These are phyloP conservation scores for Psilocybe tampanensis DNA, from an alignment of 768 basidiomycete genomes.

Conservation along the genomic window DNA sequence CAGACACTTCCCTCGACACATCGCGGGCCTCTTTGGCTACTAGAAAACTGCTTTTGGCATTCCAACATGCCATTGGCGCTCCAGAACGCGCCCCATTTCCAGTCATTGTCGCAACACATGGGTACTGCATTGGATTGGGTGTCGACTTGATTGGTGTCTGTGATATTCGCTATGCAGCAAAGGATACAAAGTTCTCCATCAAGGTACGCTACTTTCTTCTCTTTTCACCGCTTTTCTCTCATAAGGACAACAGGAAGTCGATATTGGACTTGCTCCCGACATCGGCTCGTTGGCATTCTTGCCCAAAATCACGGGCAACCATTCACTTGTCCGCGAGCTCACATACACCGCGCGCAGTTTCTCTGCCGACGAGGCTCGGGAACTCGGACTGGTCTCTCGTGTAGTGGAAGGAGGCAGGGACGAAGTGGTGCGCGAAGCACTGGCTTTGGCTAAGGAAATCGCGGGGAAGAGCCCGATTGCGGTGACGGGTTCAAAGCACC, in stretches of 20 bases:
- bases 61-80: conserved; percentile 73
- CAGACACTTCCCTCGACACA: conserved; percentile 39
- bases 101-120: conserved; percentile 83
- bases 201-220: conserved; percentile 56
- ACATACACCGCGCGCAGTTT: conserved; percentile 79
- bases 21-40: conserved; percentile 54
- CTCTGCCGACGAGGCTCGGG: conserved; percentile 62
- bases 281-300: conserved; percentile 84
- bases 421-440: conserved; percentile 66
- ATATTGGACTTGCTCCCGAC: conserved; percentile 86
- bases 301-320: conserved; percentile 77
- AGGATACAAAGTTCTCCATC: conserved; percentile 66
- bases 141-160: conserved; percentile 76
- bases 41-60: conserved; percentile 49
- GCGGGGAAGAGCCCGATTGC: conserved; percentile 83
- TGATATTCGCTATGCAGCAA: conserved; percentile 77
- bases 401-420: conserved; percentile 67
- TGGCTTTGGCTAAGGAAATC: conserved; percentile 67
- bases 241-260: conserved; percentile 64
- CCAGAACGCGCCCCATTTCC: conserved; percentile 74
- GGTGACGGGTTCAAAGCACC: conserved; percentile 72
- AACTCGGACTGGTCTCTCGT: conserved; percentile 73
- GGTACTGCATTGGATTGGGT: conserved; percentile 73
- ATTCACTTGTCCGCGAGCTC: conserved; percentile 72
- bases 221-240: conserved; percentile 12